Percentiles rank a stretch among this genome's conserved stretches.
Evolutionary conservation across 1,284 basidiomycete genomes (phyloP).

Genomic region (Papiliotrema fonsecae): DNA sequence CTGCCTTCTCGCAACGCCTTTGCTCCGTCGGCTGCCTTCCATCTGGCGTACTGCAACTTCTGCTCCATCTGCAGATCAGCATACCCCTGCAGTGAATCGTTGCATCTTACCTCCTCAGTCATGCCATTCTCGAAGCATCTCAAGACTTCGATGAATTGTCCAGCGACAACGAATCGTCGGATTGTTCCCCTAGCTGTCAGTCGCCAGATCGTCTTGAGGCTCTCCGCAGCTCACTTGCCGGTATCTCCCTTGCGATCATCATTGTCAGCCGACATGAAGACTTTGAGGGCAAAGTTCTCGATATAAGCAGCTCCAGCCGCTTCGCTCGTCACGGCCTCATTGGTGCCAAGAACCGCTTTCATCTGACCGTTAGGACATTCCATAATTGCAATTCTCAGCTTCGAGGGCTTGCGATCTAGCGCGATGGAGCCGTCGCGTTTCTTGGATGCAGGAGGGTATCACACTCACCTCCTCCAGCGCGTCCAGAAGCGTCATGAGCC

Average conservation of each 20-base stretch:
- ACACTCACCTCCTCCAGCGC: conserved; percentile 62
- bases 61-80: conserved; percentile 43
- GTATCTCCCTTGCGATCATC: conserved; percentile 75
- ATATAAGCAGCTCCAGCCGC: conserved; percentile 78
- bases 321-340: conserved; percentile 80
- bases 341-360: conserved; percentile 67
- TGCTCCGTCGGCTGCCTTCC: conserved; percentile 48
- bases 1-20: conserved; percentile 46
- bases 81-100: not conserved
- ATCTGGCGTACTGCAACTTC: conserved; percentile 48
- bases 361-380: conserved; percentile 49
- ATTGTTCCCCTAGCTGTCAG: conserved; percentile 35
- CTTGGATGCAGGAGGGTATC: too few relatives aligned
- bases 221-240: conserved; percentile 56
- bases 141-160: conserved; percentile 48
- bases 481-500: conserved; percentile 70
- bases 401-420: too few relatives aligned
- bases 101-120: conserved; percentile 40
- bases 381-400: too few relatives aligned
- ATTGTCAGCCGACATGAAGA: conserved; percentile 85
- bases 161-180: conserved; percentile 45
- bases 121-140: conserved; percentile 45
- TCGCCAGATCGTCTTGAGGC: not conserved
- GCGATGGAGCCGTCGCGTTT: too few relatives aligned
- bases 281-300: conserved; percentile 86